Evolutionary conservation across 2,329 filamentous ascomycete genomes (phyloP).

Genomic region (Aurifilum marmelostoma): DNA sequence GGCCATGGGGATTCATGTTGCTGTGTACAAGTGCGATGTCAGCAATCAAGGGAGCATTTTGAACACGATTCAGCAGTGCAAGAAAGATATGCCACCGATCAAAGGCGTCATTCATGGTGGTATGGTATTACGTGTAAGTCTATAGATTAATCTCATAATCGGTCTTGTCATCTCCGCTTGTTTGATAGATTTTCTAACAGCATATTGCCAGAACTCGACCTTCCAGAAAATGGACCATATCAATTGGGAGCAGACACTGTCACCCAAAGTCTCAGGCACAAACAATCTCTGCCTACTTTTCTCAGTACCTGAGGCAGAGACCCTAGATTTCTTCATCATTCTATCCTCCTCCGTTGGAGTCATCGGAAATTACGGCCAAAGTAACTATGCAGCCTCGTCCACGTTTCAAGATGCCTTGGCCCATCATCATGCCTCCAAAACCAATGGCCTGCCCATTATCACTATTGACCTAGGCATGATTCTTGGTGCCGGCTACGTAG

Average conservation of each 20-base stretch:
- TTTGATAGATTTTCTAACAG: neutral
- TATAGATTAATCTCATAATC: no score
- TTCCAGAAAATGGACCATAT: neutral
- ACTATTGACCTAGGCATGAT: neutral
- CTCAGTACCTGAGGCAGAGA: neutral
- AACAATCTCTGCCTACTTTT: neutral
- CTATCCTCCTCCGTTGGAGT: neutral
- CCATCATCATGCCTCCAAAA: neutral
- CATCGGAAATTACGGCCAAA: neutral
- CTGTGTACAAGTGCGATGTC: neutral
- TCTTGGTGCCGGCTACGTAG: neutral
- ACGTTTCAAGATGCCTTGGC: neutral
- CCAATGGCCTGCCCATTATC: neutral
- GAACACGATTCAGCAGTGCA: neutral
- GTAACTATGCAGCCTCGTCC: neutral
- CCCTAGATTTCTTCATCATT: neutral
- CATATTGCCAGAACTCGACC: neutral
- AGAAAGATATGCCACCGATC: neutral
- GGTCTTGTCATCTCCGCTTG: no score
- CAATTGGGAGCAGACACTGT: neutral
- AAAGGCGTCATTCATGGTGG: neutral
- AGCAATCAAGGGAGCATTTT: neutral
- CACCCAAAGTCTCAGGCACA: neutral
- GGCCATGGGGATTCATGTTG: neutral
- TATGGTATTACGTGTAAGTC: neutral